phyloP scores from a whole-genome alignment of 2,329 filamentous ascomycete genomes.

The Colletotrichum sojae region DNA sequence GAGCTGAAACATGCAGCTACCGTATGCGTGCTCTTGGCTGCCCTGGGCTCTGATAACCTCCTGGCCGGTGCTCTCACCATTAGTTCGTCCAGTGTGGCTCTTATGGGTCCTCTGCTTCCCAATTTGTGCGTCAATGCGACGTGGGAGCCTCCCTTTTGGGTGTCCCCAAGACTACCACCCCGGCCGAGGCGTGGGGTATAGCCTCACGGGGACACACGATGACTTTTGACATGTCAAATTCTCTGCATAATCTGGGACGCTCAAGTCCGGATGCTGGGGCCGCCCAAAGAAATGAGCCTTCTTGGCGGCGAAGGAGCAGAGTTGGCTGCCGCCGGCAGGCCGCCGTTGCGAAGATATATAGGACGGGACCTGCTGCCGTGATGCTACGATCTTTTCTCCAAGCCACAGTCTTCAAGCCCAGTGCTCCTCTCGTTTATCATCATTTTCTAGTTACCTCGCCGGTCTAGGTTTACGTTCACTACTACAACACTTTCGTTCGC shows the following conservation, averaged over 20 bases:
- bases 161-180: not conserved
- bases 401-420: not conserved
- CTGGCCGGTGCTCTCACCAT: not conserved
- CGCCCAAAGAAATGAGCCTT: not conserved
- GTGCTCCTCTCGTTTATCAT: not conserved
- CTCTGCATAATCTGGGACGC: not conserved
- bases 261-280: not conserved
- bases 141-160: conserved; percentile 6
- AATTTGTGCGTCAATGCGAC: conserved; percentile 20
- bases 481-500: not conserved
- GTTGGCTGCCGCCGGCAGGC: not conserved
- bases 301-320: not conserved
- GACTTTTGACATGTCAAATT: conserved; percentile 12
- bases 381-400: not conserved
- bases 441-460: not conserved
- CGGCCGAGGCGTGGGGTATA: conserved; percentile 2
- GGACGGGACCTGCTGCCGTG: not conserved
- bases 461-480: not conserved
- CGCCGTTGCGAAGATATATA: not conserved
- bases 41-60: conserved; percentile 2
- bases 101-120: conserved; percentile 17
- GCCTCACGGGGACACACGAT: not conserved
- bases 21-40: conserved; percentile 20
- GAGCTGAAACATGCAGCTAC: conserved; percentile 32
- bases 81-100: conserved; percentile 15